These are phyloP conservation scores for Lipomyces sp. DNA, from an alignment of 805 yeast genomes.

Conservation along the genomic window DNA sequence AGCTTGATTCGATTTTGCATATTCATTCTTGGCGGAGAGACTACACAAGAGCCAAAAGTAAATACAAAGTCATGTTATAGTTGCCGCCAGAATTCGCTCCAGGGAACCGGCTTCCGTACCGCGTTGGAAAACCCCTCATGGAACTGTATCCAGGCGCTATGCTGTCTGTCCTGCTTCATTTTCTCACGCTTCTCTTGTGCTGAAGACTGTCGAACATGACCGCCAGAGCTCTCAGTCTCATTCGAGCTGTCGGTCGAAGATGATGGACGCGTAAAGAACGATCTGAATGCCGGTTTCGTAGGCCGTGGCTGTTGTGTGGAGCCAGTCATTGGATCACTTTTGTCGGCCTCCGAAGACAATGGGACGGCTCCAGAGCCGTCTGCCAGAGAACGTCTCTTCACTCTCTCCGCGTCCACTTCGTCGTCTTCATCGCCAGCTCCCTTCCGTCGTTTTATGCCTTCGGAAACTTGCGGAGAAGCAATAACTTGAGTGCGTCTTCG, in stretches of 20 bases:
- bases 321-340: no score
- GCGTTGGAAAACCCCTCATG: conserved; percentile 89
- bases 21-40: no score
- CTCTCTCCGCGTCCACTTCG: not conserved
- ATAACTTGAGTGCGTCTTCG: not conserved
- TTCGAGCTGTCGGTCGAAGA: not conserved
- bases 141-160: conserved; percentile 69
- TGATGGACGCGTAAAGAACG: conserved; percentile 1
- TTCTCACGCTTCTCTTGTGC: conserved; percentile 6
- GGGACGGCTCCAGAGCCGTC: not conserved
- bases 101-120: conserved; percentile 70
- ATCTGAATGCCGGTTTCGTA: not conserved
- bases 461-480: no score
- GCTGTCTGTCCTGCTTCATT: conserved; percentile 11
- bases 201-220: conserved; percentile 8
- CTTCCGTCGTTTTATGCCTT: not conserved
- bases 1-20: no score
- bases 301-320: not conserved
- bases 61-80: not conserved
- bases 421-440: not conserved
- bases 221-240: not conserved
- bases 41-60: not conserved
- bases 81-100: conserved; percentile 61
- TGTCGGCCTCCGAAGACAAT: not conserved
- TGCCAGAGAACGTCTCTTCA: no score